Evolutionary conservation across 169 alveolate genomes (phyloP).

Genomic region (Plasmodium gallinaceum): DNA sequence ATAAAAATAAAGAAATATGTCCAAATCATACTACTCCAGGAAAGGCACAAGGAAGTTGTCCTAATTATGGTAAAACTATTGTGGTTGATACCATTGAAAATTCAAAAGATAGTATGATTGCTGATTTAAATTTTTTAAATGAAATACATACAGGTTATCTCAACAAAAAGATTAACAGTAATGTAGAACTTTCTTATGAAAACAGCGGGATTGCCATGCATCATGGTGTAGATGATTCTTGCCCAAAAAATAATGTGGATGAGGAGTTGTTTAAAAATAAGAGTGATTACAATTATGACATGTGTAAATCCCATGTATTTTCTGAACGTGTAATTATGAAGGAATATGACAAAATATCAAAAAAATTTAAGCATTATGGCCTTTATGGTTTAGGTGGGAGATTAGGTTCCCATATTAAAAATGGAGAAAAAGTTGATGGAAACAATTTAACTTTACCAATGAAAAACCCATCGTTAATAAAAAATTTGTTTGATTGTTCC

Average conservation of each 20-base stretch:
- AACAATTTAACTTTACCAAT: slow-evolving; percentile 57
- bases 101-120: neutral
- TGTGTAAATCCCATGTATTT: slow-evolving; percentile 38
- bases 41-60: slow-evolving; percentile 77
- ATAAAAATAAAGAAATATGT: slow-evolving; percentile 23
- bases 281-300: slow-evolving; percentile 52
- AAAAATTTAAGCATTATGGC: slow-evolving; percentile 27
- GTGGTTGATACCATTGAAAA: slow-evolving; percentile 20
- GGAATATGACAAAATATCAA: neutral
- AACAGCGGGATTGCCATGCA: slow-evolving; percentile 75
- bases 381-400: slow-evolving; percentile 69
- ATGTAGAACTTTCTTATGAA: slow-evolving; percentile 49
- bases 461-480: slow-evolving; percentile 43
- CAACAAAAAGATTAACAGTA: neutral
- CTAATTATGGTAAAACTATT: slow-evolving; percentile 71
- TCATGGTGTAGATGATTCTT: slow-evolving; percentile 14
- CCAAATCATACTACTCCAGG: slow-evolving; percentile 71
- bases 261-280: slow-evolving; percentile 19
- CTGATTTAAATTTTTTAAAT: slow-evolving; percentile 48
- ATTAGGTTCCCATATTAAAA: slow-evolving; percentile 37
- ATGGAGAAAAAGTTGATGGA: neutral
- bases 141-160: slow-evolving; percentile 67
- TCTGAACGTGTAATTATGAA: slow-evolving; percentile 8
- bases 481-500: slow-evolving; percentile 63
- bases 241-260: slow-evolving; percentile 14